Evolutionary conservation across 176 grass and related monocot genomes (phyloP), one percentile per base, ranked within the genome.

Genomic region (Poa pratensis): DNA sequence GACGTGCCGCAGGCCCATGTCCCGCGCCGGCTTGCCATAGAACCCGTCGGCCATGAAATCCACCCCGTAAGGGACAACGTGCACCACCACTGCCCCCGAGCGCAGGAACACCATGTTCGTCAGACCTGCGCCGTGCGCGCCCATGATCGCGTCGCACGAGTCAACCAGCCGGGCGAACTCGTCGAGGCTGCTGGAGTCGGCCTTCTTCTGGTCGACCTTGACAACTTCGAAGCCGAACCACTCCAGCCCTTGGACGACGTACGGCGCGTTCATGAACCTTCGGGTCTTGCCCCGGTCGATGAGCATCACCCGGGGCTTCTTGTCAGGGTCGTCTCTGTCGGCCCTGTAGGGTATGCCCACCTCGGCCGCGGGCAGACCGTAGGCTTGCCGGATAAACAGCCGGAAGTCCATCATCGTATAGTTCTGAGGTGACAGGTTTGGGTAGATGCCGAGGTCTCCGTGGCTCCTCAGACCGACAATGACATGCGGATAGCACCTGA

Each of bases 51-150:
- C 88, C 22, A 91, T 92, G 86, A 69, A 83, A 10, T 92, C 88
- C 1, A 97, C 54, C 6, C 95, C 95, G 13, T 86, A 92, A 0
- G 92, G 95, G 73, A 97, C 90, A 23, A 97, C 73, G 73, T 97
- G 95, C 35, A 94, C 87, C 81, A 97, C 19, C 19, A 89, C 81
- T 0, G 84, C 88, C 0, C 86, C 78, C 2, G 75, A 77, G 54
- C 74, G 82, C 50, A 97, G 83, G 75, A 94, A 97, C 59, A 97
- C 84, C 84, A 92, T 91, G 61, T 97, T 97, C 0, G 95, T 94
- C 53, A 97, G 77, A 55, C 84, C 90, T 0, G 92, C 88, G 1
- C 95, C 95, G 0, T 97, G 95, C 15, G 89, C 95, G 0, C 92
- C 95, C 73, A 97, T 85, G 50, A 97, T 87, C 55, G 83, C 92